These are phyloP conservation scores for Plasmodium yoelii DNA, from an alignment of 169 alveolate genomes.

Conservation along the genomic window DNA sequence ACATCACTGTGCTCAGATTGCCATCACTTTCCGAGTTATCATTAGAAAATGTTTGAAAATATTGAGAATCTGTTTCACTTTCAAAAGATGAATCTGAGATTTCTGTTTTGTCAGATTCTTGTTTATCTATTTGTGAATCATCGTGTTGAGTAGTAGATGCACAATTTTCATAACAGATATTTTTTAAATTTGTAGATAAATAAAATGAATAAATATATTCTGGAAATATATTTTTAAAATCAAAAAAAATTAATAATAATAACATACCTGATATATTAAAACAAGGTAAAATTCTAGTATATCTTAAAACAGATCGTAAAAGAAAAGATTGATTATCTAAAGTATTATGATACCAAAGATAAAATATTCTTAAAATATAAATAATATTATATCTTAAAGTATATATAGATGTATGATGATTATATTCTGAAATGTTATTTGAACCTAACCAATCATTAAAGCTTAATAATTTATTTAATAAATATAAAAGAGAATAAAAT, in stretches of 20 bases:
- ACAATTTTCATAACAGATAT: constrained; percentile 43
- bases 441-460: constrained; percentile 76
- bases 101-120: constrained; percentile 1
- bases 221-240: constrained; percentile 60
- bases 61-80: too few relatives aligned
- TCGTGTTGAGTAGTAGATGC: neutral
- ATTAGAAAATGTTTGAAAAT: neutral
- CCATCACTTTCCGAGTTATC: neutral
- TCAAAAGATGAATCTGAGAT: neutral
- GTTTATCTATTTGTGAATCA: neutral
- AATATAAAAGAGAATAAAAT: constrained; percentile 47
- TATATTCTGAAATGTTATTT: constrained; percentile 65
- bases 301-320: constrained; percentile 54
- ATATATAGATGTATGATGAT: constrained; percentile 74
- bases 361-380: constrained; percentile 63
- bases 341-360: constrained; percentile 71
- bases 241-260: constrained; percentile 34
- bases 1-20: neutral
- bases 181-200: constrained; percentile 46
- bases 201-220: constrained; percentile 54
- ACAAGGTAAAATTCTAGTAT: constrained; percentile 67
- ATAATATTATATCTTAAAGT: constrained; percentile 55
- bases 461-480: constrained; percentile 61
- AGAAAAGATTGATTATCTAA: constrained; percentile 71
- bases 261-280: constrained; percentile 69